These are phyloP conservation scores for Lachancea sp. DNA, from an alignment of 805 yeast species.

Conservation along the genomic window DNA sequence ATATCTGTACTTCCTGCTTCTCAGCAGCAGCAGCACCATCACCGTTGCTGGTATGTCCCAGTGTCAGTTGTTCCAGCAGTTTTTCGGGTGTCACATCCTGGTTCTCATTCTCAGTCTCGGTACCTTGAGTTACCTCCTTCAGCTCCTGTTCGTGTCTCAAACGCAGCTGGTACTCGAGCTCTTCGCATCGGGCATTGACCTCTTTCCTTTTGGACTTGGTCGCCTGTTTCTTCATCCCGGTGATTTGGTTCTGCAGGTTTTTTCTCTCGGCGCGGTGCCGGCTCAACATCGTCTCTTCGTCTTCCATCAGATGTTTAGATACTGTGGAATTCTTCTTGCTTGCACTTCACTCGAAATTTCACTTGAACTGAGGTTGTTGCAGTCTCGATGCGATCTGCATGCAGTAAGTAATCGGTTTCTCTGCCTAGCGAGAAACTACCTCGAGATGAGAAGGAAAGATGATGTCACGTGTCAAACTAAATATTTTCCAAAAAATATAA, in stretches of 20 bases:
- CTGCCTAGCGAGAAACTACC: too few species aligned
- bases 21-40: not conserved
- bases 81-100: constrained; percentile 56
- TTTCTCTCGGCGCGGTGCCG: constrained; percentile 65
- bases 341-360: not conserved
- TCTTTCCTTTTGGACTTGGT: constrained; percentile 71
- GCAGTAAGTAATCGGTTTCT: too few species aligned
- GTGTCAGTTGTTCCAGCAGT: constrained; percentile 53
- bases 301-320: not conserved
- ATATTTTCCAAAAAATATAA: not conserved
- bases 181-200: constrained; percentile 52
- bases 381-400: too few species aligned
- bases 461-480: not conserved
- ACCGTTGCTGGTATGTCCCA: constrained; percentile 33
- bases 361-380: too few species aligned
- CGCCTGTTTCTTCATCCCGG: constrained; percentile 78
- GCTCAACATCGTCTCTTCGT: constrained; percentile 22
- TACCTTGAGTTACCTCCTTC: constrained; percentile 10
- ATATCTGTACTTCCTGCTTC: not conserved
- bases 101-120: constrained; percentile 14
- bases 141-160: constrained; percentile 51
- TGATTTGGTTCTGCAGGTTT: constrained; percentile 59
- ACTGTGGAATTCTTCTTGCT: too few species aligned
- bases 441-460: too few species aligned
- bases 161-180: constrained; percentile 51